phyloP scores from a whole-genome alignment of 257 asterid genomes.

The Solanum gandarillasii region DNA sequence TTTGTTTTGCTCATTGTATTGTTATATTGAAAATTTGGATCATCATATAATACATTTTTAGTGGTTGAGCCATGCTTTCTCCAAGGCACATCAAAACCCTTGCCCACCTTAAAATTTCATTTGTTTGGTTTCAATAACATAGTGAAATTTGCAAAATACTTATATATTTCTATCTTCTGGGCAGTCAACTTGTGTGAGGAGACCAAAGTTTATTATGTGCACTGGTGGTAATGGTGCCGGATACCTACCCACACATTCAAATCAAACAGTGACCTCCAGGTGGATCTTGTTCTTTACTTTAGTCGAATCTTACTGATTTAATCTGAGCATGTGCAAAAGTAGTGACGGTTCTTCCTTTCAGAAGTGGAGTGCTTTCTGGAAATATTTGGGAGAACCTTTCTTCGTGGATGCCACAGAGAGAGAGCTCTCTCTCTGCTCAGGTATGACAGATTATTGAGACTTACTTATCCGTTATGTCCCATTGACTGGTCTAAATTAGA shows the following conservation, averaged over 20 bases:
- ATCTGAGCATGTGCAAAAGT: slow-evolving; percentile 8
- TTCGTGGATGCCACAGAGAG: slow-evolving; percentile 65
- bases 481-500: neutral
- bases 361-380: slow-evolving; percentile 48
- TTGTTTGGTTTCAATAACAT: neutral
- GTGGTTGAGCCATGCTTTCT: neutral
- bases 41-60: neutral
- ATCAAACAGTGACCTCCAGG: slow-evolving; percentile 47
- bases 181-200: slow-evolving; percentile 41
- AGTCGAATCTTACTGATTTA: neutral
- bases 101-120: neutral
- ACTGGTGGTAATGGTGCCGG: slow-evolving; percentile 39
- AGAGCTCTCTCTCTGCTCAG: slow-evolving; percentile 27
- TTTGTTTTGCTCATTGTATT: neutral
- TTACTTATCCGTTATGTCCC: neutral
- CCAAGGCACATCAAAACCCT: neutral
- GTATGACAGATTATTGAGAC: slow-evolving; percentile 15
- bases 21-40: neutral
- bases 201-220: slow-evolving; percentile 35
- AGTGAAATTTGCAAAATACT: neutral
- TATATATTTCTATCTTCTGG: neutral
- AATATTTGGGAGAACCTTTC: slow-evolving; percentile 47
- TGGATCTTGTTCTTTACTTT: slow-evolving; percentile 9
- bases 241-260: slow-evolving; percentile 44
- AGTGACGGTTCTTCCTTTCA: neutral